Percentiles rank a stretch among this genome's conserved stretches.
These are phyloP conservation scores for Hebeloma cylindrosporum DNA, from an alignment of 768 basidiomycete species.

Conservation along the genomic window DNA sequence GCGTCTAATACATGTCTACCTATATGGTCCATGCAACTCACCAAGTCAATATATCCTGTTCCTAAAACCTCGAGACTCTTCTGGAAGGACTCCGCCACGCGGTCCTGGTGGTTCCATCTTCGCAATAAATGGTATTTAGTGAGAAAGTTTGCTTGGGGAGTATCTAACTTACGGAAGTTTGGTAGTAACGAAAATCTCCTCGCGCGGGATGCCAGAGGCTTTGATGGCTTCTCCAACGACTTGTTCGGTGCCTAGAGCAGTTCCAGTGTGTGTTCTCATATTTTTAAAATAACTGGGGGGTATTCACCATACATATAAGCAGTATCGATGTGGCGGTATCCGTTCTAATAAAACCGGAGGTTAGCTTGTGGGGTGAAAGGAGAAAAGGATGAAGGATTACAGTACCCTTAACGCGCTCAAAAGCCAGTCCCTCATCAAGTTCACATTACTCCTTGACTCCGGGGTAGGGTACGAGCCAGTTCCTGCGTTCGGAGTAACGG, in stretches of 20 bases:
- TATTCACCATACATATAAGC: constrained; percentile 33
- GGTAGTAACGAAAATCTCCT: constrained; percentile 50
- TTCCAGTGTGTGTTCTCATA: constrained; percentile 11
- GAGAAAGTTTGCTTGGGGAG: background rate
- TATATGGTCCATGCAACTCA: too few relatives aligned
- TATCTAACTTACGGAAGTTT: constrained; percentile 39
- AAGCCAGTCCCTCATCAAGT: constrained; percentile 44
- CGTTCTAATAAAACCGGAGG: constrained; percentile 26
- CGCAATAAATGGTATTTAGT: background rate
- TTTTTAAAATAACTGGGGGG: background rate
- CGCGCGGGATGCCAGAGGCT: constrained; percentile 47
- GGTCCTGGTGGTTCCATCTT: constrained; percentile 40
- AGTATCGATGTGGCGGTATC: constrained; percentile 44
- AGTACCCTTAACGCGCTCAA: constrained; percentile 38
- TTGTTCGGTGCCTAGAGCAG: constrained; percentile 34
- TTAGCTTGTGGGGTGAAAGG: background rate
- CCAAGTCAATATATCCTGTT: constrained; percentile 50
- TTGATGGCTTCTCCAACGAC: constrained; percentile 46
- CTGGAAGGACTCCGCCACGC: constrained; percentile 41
- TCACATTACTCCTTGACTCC: constrained; percentile 33
- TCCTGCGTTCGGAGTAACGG: too few relatives aligned
- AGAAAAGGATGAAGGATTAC: background rate
- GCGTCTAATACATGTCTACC: too few relatives aligned
- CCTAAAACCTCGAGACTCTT: constrained; percentile 40
- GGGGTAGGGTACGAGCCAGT: constrained; percentile 42